These are phyloP conservation scores for Cylindrotheca fusiformis DNA, from an alignment of 108 stramenopile genomes.

Conservation along the genomic window DNA sequence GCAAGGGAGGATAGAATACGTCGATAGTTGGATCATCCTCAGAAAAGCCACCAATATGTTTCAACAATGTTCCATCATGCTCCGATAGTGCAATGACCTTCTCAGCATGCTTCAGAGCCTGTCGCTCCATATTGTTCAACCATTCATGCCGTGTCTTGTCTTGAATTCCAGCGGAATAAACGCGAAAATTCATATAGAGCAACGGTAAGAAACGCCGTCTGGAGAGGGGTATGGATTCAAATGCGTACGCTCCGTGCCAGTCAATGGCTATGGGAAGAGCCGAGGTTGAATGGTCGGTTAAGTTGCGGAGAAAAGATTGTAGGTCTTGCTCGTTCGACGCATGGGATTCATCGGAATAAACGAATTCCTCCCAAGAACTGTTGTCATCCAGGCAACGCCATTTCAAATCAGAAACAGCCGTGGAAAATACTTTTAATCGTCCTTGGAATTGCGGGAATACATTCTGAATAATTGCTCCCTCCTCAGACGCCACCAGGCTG, in stretches of 20 bases:
- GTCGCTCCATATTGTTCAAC: slow-evolving; percentile 36
- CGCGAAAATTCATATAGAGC: slow-evolving; percentile 47
- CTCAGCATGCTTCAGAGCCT: slow-evolving; percentile 39
- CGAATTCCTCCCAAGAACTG: slow-evolving; percentile 37
- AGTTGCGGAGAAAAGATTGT: too few species aligned
- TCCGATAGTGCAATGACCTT: slow-evolving; percentile 38
- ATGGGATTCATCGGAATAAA: slow-evolving; percentile 1
- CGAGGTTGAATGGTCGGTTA: background rate
- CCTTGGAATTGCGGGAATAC: slow-evolving; percentile 1
- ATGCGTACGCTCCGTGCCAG: slow-evolving; percentile 25
- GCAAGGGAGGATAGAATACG: slow-evolving; percentile 40
- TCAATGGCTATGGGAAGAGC: slow-evolving; percentile 8
- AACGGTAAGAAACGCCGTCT: slow-evolving; percentile 7
- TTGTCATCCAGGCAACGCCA: slow-evolving; percentile 40
- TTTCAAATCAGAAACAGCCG: slow-evolving; percentile 12
- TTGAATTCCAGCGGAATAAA: slow-evolving; percentile 24
- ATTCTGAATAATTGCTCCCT: background rate
- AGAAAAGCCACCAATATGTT: background rate
- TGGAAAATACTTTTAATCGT: slow-evolving; percentile 26
- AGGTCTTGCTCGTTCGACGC: too few species aligned
- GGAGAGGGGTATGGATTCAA: slow-evolving; percentile 8
- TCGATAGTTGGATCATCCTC: slow-evolving; percentile 4
- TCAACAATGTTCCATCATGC: slow-evolving; percentile 22
- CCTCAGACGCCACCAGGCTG: background rate
- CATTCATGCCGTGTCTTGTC: slow-evolving; percentile 20